Base-by-base conservation (phyloP, 768 basidiomycete species). In the Auricularia heimuer region DNA sequence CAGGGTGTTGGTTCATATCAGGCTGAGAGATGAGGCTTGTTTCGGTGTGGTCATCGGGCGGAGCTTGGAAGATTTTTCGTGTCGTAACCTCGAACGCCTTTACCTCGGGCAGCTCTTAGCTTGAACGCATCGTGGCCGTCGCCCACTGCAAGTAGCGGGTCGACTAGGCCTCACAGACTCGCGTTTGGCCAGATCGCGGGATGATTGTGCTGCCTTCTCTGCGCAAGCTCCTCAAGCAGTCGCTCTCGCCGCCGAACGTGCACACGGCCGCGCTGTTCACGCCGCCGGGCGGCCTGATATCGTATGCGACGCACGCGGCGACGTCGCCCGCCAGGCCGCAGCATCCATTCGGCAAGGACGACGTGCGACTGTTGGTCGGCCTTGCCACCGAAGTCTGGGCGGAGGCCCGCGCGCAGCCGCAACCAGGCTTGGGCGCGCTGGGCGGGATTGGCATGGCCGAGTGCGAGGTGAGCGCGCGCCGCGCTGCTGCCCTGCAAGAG, bases 251-350 rank as follows among this genome's bases (percentile, higher is more conserved):
- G 6, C 84, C 86, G 0, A 73, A 78, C 36, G 73, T 91, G 65
- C 90, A 92, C 71, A 90, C 88, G 0, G 88, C 85, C 2, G 80
- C 85, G 51, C 78, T 92, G 36, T 77, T 90, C 65, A 90, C 88
- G 14, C 84, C 88, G 4, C 77, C 85, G n/a, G 90, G 90, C 14
- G 85, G 90, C 68, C 77, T 92, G 34, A 81, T 92, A 24, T 88
- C 87, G 1, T 85, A 79, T 69, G 85, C 86, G 4, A 81, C 82
- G 14, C 56, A 24, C 7, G 56, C 29, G 34, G 4, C 11, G 24
- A 18, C 29, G 10, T 33, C 29, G 24, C 56, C 56, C 10, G 24
- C 56, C 8, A 6, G 24, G 29, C 56, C 56, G 56, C 18, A 6
- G 12, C 56, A 29, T 4, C 45, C 29, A 7, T 65, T 66, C 47